A percentile compares a stretch with the other conserved stretches of the same genome.
Conservation (phyloP, 225 moss, liverwort and hornwort species). For the Antitrichia curtipendula region DNA sequence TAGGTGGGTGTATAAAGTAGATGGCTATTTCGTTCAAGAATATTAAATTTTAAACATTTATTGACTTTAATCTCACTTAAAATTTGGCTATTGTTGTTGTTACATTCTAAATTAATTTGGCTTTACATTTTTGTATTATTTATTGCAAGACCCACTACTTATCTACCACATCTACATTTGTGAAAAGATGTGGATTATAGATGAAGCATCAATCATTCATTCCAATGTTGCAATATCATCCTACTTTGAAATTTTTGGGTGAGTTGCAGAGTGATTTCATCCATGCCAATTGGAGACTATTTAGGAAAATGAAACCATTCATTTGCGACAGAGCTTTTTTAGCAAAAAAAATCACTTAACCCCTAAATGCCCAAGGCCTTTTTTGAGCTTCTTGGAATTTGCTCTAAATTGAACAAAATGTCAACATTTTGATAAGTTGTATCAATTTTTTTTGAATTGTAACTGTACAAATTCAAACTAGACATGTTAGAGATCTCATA, state of each 20-base stretch:
- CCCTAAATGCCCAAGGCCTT: too few relatives aligned
- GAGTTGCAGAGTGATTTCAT: too few relatives aligned
- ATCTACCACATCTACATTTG: rapidly evolving
- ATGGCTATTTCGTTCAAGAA: neutral
- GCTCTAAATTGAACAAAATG: too few relatives aligned
- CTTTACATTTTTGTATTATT: neutral
- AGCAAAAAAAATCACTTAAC: neutral
- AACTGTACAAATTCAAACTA: too few relatives aligned
- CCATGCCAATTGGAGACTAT: neutral
- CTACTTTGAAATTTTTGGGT: neutral
- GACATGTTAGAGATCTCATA: too few relatives aligned
- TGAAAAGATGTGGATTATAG: neutral
- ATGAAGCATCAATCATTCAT: neutral
- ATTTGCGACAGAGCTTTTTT: neutral
- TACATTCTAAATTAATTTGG: neutral
- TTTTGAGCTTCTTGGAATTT: too few relatives aligned
- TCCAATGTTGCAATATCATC: neutral
- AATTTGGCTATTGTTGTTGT: neutral
- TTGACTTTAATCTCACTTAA: neutral
- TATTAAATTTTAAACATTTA: neutral
- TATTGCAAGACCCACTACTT: neutral
- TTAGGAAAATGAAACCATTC: neutral
- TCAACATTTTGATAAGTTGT: too few relatives aligned
- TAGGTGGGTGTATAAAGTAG: neutral
- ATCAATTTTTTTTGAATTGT: too few relatives aligned